Percentiles rank a stretch among this genome's conserved stretches.
Evolutionary conservation across 225 moss, liverwort and hornwort genomes (phyloP).

Genomic region (Pseudoscleropodium purum): DNA sequence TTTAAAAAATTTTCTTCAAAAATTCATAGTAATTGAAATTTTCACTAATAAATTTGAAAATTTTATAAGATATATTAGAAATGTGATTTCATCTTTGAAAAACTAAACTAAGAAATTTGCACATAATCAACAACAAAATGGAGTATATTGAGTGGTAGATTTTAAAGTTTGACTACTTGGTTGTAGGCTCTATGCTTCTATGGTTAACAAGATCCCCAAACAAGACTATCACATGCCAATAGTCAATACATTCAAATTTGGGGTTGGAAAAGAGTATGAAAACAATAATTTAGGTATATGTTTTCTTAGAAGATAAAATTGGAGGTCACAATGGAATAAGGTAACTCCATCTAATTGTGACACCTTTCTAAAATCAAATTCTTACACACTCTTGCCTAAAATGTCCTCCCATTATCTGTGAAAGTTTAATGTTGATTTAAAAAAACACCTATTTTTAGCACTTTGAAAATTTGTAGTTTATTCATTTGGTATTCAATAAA

Average conservation of each 20-base stretch:
- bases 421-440: not conserved
- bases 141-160: no score
- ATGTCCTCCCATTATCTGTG: fast-evolving
- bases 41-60: not conserved
- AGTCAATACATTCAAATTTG: not conserved
- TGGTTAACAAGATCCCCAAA: fast-evolving
- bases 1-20: not conserved
- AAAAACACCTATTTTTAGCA: fast-evolving
- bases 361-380: not conserved
- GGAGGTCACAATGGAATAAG: not conserved
- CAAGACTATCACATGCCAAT: not conserved
- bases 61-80: not conserved
- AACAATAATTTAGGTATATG: not conserved
- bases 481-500: not conserved
- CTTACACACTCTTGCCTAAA: not conserved
- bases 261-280: not conserved
- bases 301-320: not conserved
- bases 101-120: fast-evolving
- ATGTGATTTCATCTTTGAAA: not conserved
- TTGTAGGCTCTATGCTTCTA: not conserved
- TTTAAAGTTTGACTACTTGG: not conserved
- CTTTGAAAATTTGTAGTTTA: not conserved
- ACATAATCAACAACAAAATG: not conserved
- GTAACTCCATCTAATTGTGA: not conserved
- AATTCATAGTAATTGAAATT: not conserved